Base-by-base conservation (phyloP, 2,329 filamentous ascomycete species). In the Botrytis sinoallii region DNA sequence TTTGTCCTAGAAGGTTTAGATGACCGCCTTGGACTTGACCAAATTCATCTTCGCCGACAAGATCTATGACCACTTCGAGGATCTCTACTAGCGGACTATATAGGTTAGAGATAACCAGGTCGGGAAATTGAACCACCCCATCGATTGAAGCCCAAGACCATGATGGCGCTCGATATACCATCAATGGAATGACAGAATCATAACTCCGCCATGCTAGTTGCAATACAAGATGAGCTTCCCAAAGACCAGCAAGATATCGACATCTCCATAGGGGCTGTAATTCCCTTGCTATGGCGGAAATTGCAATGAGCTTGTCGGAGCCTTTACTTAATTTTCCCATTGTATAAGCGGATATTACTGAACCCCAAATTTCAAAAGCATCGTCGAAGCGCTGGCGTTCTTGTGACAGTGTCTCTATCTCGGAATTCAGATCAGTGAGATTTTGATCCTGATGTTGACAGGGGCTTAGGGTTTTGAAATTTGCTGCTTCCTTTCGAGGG, bases 401-500 rank as follows among this genome's bases (percentile, higher is more conserved):
- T 60, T 7, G 4, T 2, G 2, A 42, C 3, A 0, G 2, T 0
- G 22, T 63, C 1, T 42, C 25, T 9, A 1, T 2, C 5, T 63
- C 60, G 1, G 9, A 5, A 10, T 8, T 1, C 0, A 40, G 0
- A 63, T 42, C 35, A 1, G 6, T 63, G 1, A 8, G 25, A 10
- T n/a, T 0, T 4, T 29, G 2, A 18, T 5, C 4, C 3, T 63
- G 25, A 25, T 42, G 0, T 42, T 9, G 7, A 16, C 1, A 9
- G 20, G 32, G 22, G 20, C 10, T 35, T 1, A 2, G 3, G 32
- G 57, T 35, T 60, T 35, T 35, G 32, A 20, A 20, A 5, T 7
- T 1, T 2, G 3, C 4, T 22, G 0, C 0, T 4, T 32, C 3
- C 7, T 22, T 0, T 3, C 0, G 1, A 1, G 35, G 20, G 0